A percentile compares a stretch with the other conserved stretches of the same genome.
phyloP scores from a whole-genome alignment of 75 land plant species.

The Ceratopteris richardii region DNA sequence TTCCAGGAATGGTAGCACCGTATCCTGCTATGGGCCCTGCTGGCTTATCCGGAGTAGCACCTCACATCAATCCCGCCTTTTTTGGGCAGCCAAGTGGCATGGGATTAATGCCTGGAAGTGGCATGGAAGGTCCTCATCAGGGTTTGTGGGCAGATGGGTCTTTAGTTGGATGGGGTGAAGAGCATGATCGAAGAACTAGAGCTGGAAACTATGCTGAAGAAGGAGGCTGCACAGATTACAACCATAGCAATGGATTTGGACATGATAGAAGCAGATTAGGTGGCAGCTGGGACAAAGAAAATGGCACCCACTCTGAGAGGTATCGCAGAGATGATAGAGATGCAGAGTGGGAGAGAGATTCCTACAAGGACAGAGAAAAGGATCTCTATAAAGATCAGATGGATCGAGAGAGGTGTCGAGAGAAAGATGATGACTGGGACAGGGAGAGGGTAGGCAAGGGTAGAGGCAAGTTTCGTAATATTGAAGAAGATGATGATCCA shows the following conservation, averaged over 20 bases:
- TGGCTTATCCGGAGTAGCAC: slow-evolving; percentile 68
- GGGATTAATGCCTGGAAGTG: slow-evolving; percentile 57
- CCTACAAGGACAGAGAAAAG: slow-evolving; percentile 43
- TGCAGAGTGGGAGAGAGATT: slow-evolving; percentile 36
- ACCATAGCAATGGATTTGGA: slow-evolving; percentile 35
- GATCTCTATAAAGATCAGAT: slow-evolving; percentile 44
- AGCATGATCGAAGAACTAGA: slow-evolving; percentile 50
- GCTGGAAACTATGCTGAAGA: slow-evolving; percentile 73
- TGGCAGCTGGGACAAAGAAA: slow-evolving; percentile 46
- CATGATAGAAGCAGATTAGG: slow-evolving; percentile 40
- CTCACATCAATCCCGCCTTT: slow-evolving; percentile 91
- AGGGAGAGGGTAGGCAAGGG: slow-evolving; percentile 26
- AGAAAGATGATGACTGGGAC: slow-evolving; percentile 65
- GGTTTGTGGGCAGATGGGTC: slow-evolving; percentile 70
- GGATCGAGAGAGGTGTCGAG: slow-evolving; percentile 39
- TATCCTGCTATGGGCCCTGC: slow-evolving; percentile 54
- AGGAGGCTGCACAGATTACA: slow-evolving; percentile 54
- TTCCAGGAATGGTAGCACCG: slow-evolving; percentile 60
- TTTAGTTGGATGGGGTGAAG: slow-evolving; percentile 75
- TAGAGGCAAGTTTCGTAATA: slow-evolving; percentile 32
- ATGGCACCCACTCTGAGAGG: slow-evolving; percentile 42
- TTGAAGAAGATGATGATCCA: slow-evolving; percentile 40
- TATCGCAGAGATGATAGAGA: slow-evolving; percentile 64
- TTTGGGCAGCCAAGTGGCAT: slow-evolving; percentile 72
- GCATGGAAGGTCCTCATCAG: slow-evolving; percentile 57